Conservation (phyloP, 345 rosid genomes). For the Eucalyptus fibrosa region DNA sequence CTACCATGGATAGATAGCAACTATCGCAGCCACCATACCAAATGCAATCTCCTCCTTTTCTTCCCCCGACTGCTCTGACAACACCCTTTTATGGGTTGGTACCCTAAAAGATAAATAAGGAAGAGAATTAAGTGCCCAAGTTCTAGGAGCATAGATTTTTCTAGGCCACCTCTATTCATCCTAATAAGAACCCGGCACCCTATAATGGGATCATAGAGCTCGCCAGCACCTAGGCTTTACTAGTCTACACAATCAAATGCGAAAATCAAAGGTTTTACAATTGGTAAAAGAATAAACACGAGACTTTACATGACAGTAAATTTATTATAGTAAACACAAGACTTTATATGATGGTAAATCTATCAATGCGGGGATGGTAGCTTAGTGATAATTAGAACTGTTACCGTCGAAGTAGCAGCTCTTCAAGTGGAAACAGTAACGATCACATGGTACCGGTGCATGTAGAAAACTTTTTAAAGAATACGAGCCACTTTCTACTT, state of each 20-base stretch:
- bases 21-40: not conserved
- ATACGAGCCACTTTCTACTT: not conserved
- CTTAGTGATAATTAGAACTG: not conserved
- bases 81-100: not conserved
- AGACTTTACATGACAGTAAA: not conserved
- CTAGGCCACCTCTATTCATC: not conserved
- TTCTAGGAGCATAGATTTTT: not conserved
- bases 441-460: not conserved
- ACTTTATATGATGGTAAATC: not conserved
- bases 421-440: not conserved
- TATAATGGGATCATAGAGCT: not conserved
- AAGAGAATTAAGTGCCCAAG: too few relatives aligned
- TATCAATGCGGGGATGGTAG: not conserved
- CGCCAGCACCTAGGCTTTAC: not conserved
- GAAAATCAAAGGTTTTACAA: not conserved
- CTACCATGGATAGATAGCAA: not conserved
- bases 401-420: not conserved
- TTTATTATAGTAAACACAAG: not conserved
- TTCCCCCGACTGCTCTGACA: not conserved
- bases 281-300: not conserved
- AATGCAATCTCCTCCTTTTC: not conserved
- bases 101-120: not conserved
- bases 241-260: not conserved
- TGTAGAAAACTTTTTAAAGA: not conserved
- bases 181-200: not conserved